These are phyloP conservation scores for Phytophthora tentaculata DNA, from an alignment of 352 stramenopile genomes.

Conservation along the genomic window DNA sequence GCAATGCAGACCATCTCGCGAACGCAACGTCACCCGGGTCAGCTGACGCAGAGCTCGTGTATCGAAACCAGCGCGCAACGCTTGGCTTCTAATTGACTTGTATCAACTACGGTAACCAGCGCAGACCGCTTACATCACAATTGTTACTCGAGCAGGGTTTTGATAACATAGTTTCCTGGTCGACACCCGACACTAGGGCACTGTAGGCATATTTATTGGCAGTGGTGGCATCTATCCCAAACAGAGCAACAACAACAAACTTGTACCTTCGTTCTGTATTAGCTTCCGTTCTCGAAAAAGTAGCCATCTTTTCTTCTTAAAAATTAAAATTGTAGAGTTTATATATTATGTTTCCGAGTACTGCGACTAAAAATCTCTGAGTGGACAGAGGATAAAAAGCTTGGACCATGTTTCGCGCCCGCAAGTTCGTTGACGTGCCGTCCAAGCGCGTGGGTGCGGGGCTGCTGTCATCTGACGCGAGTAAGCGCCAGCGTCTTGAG, in stretches of 20 bases:
- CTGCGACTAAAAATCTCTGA: slow-evolving; percentile 2
- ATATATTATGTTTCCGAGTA: slow-evolving; percentile 5
- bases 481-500: slow-evolving; percentile 77
- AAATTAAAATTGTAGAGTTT: slow-evolving; percentile 10
- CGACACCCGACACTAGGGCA: slow-evolving; percentile 6
- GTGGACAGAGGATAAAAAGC: slow-evolving; percentile 11
- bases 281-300: no score
- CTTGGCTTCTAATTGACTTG: slow-evolving; percentile 59
- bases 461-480: slow-evolving; percentile 45
- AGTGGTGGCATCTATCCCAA: slow-evolving; percentile 19
- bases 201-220: slow-evolving; percentile 48
- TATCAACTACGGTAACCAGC: slow-evolving; percentile 3
- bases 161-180: slow-evolving; percentile 23
- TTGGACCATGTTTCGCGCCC: slow-evolving; percentile 73
- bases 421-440: slow-evolving; percentile 68
- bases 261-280: no score
- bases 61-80: slow-evolving; percentile 61
- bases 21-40: slow-evolving; percentile 34
- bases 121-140: slow-evolving; percentile 20
- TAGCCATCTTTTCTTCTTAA: not conserved
- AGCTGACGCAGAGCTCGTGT: slow-evolving; percentile 39
- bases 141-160: slow-evolving; percentile 34
- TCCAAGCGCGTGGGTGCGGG: slow-evolving; percentile 59
- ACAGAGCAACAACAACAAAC: not conserved
- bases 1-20: slow-evolving; percentile 28